These are phyloP conservation scores for Camellia japonica DNA, from an alignment of 148 eudicot species.

Conservation along the genomic window DNA sequence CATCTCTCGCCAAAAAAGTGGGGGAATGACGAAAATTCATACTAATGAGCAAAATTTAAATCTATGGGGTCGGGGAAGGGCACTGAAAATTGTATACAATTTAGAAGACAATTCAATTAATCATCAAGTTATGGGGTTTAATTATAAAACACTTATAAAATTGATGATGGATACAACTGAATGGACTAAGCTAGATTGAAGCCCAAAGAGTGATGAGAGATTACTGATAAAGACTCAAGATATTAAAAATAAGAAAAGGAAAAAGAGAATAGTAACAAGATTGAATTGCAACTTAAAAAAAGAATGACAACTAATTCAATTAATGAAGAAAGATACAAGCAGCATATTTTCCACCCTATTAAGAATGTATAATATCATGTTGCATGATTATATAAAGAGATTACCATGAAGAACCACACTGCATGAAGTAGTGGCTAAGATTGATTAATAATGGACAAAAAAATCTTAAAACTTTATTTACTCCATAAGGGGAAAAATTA, in stretches of 20 bases:
- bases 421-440: neutral
- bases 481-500: neutral
- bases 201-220: neutral
- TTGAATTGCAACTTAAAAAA: neutral
- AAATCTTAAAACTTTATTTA: too few relatives aligned
- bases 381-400: neutral
- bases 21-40: too few relatives aligned
- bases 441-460: neutral
- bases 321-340: neutral
- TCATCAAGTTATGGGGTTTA: neutral
- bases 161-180: neutral
- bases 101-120: neutral
- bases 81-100: too few relatives aligned
- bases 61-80: too few relatives aligned
- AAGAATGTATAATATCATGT: neutral
- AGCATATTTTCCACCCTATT: neutral
- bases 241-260: neutral
- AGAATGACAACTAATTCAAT: neutral
- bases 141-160: neutral
- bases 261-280: neutral
- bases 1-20: neutral
- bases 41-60: too few relatives aligned
- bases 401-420: neutral
- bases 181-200: neutral
- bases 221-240: neutral